These are phyloP conservation scores for Agrocybe pediades DNA, from an alignment of 768 basidiomycete species.

Conservation along the genomic window DNA sequence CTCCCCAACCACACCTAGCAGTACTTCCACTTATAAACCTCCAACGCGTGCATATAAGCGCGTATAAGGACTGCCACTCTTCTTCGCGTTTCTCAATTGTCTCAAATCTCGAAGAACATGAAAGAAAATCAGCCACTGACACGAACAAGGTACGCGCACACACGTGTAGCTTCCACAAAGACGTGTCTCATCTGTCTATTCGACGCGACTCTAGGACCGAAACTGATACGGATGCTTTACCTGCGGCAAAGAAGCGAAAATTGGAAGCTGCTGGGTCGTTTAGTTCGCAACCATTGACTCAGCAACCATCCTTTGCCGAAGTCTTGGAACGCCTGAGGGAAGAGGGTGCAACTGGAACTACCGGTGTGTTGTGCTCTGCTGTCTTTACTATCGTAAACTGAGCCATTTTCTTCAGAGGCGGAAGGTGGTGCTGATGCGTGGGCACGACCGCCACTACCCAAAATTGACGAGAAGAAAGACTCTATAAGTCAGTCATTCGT, in stretches of 20 bases:
- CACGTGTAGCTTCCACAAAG: slow-evolving; percentile 7
- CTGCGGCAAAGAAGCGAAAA: slow-evolving; percentile 58
- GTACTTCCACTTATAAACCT: not conserved
- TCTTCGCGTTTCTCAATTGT: not conserved
- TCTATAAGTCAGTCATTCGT: slow-evolving; percentile 56
- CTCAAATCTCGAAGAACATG: slow-evolving; percentile 3
- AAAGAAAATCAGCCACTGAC: slow-evolving; percentile 34
- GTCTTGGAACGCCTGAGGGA: slow-evolving; percentile 64
- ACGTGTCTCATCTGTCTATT: slow-evolving; percentile 21
- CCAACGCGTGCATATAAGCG: not conserved
- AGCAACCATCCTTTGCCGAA: slow-evolving; percentile 55
- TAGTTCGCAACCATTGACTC: slow-evolving; percentile 38
- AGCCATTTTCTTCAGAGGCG: slow-evolving; percentile 45
- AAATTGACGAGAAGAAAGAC: slow-evolving; percentile 62
- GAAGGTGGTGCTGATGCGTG: slow-evolving; percentile 82
- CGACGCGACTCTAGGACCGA: slow-evolving; percentile 26
- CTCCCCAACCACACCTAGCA: not conserved
- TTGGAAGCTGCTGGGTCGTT: slow-evolving; percentile 40
- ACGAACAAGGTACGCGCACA: slow-evolving; percentile 29
- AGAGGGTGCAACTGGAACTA: slow-evolving; percentile 40
- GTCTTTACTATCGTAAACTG: not conserved
- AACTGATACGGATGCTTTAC: slow-evolving; percentile 30
- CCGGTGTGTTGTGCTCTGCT: slow-evolving; percentile 35
- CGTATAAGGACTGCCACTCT: not conserved
- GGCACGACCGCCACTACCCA: slow-evolving; percentile 61